Conservation (phyloP, 495 filamentous ascomycete species). For the Trichoderma gamsii region DNA sequence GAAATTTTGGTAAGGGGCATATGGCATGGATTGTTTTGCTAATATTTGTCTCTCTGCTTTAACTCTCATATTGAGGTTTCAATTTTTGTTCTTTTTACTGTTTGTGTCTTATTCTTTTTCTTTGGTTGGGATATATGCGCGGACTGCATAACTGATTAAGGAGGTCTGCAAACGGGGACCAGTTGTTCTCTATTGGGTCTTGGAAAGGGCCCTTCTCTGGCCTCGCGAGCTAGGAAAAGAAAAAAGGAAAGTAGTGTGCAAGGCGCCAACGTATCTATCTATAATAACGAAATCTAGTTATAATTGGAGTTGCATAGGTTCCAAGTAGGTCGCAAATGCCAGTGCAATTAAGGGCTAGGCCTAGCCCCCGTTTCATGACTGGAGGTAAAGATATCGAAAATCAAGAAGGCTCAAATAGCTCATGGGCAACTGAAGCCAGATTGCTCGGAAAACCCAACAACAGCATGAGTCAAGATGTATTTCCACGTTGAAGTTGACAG, state of each 20-base stretch:
- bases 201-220: neutral
- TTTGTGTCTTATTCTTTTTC: neutral
- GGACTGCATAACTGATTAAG: neutral
- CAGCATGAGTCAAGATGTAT: too few relatives aligned
- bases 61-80: neutral
- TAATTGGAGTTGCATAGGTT: too few relatives aligned
- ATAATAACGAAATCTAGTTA: neutral
- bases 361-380: too few relatives aligned
- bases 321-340: too few relatives aligned
- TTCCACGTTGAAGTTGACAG: too few relatives aligned
- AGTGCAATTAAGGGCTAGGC: too few relatives aligned
- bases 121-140: conserved; percentile 4
- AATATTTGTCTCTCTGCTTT: neutral
- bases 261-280: neutral
- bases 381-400: too few relatives aligned
- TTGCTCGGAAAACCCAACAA: too few relatives aligned
- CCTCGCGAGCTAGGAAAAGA: neutral
- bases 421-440: too few relatives aligned
- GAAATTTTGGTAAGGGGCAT: neutral
- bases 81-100: neutral
- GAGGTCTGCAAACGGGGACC: neutral
- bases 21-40: neutral
- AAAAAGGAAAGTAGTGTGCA: neutral
- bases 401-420: too few relatives aligned
- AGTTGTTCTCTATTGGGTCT: neutral